Base-by-base conservation (phyloP, 139 green algal species). In the Coccomyxa sp. region DNA sequence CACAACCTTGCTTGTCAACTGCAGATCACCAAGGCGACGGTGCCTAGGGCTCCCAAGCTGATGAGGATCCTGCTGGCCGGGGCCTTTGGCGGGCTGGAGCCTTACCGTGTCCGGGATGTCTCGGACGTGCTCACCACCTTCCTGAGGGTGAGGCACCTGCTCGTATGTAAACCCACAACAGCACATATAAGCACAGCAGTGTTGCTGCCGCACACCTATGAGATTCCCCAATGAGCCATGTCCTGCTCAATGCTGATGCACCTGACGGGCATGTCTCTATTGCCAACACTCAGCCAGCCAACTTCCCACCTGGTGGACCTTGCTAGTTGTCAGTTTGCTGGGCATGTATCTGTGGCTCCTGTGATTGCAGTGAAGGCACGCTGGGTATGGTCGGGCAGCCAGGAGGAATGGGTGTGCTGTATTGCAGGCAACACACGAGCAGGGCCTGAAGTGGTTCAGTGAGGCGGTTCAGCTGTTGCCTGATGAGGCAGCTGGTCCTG, bases 21-120 rank as follows among this genome's bases (percentile, higher is more conserved):
- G 24, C 81, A 82, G 72, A 38, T 88, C 37, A 36, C 75, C 34
- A 76, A 76, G 58, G 80, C 83, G 36, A 37, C 92, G 39, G n/a
- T 74, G 69, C 79, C 81, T 24, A 29, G 73, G 2, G 88, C 78
- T n/a, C 80, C 78, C 31, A 27, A 50, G 29, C 78, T 91, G 33
- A 64, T 85, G 40, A 78, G 78, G 50, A 82, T 93, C 77, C 71
- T 91, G 82, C 75, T 95, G 64, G 85, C 83, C 8, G 88, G 89
- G 8, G 81, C 76, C 10, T 74, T 80, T 31, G 89, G 91, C 31
- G 86, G 78, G 36, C 79, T 92, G 72, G 88, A 89, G 16, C 58
- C 76, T 14, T 79, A 74, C 29, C 83, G 88, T 22, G 70, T 90
- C 50, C 37, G 35, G 6, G 80, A 91, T 33, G 74, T 95, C 18